phyloP scores from a whole-genome alignment of 495 filamentous ascomycete genomes.

The Usnea hakonensis region DNA sequence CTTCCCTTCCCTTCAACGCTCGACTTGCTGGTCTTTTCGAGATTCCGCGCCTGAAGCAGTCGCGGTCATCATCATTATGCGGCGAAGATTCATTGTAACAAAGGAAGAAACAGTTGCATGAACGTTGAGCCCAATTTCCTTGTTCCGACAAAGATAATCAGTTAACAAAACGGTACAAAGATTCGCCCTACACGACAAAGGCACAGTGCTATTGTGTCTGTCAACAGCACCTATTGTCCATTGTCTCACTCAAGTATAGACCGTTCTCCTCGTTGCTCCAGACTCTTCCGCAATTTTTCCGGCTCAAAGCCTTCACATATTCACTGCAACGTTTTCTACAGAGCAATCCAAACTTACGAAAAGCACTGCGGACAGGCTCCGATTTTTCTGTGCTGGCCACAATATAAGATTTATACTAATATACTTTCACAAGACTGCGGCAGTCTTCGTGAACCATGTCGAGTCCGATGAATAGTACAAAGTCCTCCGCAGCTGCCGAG shows the following conservation, averaged over 20 bases:
- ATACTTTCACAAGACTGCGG: not conserved
- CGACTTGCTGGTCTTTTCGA: slow-evolving; percentile 6
- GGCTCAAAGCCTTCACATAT: not conserved
- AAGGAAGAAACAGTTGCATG: slow-evolving; percentile 8
- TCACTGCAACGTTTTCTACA: not conserved
- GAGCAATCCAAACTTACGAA: not conserved
- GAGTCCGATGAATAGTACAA: not conserved
- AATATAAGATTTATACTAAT: not conserved
- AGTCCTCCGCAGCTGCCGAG: slow-evolving; percentile 1
- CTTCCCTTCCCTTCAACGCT: not conserved
- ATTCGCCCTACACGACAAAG: not conserved
- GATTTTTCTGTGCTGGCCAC: slow-evolving; percentile 5
- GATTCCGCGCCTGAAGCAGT: not conserved
- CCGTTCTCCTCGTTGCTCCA: not conserved
- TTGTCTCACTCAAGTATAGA: not conserved
- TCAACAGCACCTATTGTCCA: not conserved
- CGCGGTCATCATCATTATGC: slow-evolving; percentile 4
- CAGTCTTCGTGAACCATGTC: not conserved
- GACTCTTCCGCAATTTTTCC: not conserved
- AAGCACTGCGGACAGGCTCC: not conserved
- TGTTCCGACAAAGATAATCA: not conserved
- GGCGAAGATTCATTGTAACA: not conserved
- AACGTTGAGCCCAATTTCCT: not conserved
- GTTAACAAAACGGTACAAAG: not conserved
- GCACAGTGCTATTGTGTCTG: not conserved